Conservation (phyloP, 495 filamentous ascomycete genomes). For the Cercophora sp. region DNA sequence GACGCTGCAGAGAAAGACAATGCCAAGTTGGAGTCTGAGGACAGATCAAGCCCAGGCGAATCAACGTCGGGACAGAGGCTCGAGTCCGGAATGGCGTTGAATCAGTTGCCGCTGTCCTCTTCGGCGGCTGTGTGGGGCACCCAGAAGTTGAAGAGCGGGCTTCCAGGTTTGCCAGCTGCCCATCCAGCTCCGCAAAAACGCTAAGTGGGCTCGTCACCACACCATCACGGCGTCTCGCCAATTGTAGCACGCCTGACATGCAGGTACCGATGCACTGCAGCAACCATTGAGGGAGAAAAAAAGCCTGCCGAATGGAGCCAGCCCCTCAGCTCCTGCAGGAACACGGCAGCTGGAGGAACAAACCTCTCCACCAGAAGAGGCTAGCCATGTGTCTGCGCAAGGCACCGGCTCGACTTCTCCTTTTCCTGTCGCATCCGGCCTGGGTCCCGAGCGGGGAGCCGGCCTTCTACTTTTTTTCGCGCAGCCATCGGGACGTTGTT, state of each 20-base stretch:
- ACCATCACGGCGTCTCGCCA: slow-evolving; percentile 11
- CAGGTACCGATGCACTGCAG: slow-evolving; percentile 17
- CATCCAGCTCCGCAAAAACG: too few relatives aligned
- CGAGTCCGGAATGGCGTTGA: slow-evolving; percentile 9
- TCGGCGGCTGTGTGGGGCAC: slow-evolving; percentile 6
- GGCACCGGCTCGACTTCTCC: background rate
- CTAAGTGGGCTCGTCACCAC: slow-evolving; percentile 6
- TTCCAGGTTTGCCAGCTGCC: too few relatives aligned
- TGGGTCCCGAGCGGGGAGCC: slow-evolving; percentile 7
- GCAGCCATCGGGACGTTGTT: background rate
- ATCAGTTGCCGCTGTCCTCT: slow-evolving; percentile 13
- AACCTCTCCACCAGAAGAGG: background rate
- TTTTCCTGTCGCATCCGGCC: slow-evolving; percentile 1
- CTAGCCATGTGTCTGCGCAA: slow-evolving; percentile 1
- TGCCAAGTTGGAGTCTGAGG: too few relatives aligned
- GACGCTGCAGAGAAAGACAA: too few relatives aligned
- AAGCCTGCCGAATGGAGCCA: slow-evolving; percentile 1
- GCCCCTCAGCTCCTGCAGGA: slow-evolving; percentile 11
- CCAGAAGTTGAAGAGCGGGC: too few relatives aligned
- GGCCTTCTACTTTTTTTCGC: slow-evolving; percentile 1
- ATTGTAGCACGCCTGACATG: slow-evolving; percentile 6
- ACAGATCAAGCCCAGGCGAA: slow-evolving; percentile 1
- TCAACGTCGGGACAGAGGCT: background rate
- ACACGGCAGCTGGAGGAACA: slow-evolving; percentile 7
- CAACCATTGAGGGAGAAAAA: slow-evolving; percentile 9